Base-by-base conservation (phyloP, 805 yeast species). In the Spathaspora gorwiae region DNA sequence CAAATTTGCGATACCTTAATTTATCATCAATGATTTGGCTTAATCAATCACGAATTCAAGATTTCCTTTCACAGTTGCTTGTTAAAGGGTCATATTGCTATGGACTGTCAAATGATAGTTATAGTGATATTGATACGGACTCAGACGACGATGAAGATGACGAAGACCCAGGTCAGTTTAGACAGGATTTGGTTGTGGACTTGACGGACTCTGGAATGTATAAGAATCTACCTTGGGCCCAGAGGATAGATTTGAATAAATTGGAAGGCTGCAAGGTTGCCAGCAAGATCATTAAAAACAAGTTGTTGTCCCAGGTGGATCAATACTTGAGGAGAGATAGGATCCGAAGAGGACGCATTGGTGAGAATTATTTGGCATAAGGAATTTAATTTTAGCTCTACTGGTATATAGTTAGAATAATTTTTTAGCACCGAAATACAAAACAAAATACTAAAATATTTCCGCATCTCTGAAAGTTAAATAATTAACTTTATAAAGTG, bases 21-120 rank as follows among this genome's bases (percentile, higher is more conserved):
- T 59, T 75, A 53, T 62, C 68, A 24, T 74, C 74, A 7, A 71
- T 71, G 61, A 70, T 73, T 44, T 79, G 79, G 82, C 57, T 73
- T 34, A 72, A 63, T 54, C 74, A 65, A 53, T 69, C 52, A 44
- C 43, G 65, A 43, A 59, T 70, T 52, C 56, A 61, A 56, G 45
- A 60, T 43, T 70, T 62, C 40, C 61, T 79, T 54, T 48, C 60
- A 9, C 57, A 60, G 27, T 62, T 67, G 45, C 47, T 61, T 7
- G 54, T 56, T 0, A 47, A 47, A 12, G 44, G 39, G 7, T 35
- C 43, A 6, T 38, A 33, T 6, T 44, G 46, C n/a, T 38, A 36
- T 24, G 32, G 31, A n/a, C 26, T 13, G 30, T 32, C 40, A 10
- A 43, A 37, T 11, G 37, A n/a, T 7, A 37, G 43, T 33, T 42